Evolutionary conservation across 129 eudicot genomes (phyloP).

Genomic region (carrot (Daucus carota)): DNA sequence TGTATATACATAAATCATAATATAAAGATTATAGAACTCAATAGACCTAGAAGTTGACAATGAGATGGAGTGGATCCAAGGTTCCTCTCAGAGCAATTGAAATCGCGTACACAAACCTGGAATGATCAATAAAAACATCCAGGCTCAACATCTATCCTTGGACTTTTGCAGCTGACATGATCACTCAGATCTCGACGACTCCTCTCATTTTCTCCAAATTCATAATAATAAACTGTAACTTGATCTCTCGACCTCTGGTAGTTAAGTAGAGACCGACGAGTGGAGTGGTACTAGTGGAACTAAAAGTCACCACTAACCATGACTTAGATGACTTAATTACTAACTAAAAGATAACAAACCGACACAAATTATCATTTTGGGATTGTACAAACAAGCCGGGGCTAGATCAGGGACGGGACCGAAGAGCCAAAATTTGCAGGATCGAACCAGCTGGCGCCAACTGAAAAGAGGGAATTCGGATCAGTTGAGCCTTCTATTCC

Average conservation of each 20-base stretch:
- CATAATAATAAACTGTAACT: neutral
- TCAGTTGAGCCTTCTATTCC: slow-evolving; percentile 16
- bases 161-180: slow-evolving; percentile 46
- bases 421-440: slow-evolving; percentile 45
- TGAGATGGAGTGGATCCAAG: slow-evolving; percentile 28
- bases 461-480: neutral
- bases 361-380: neutral
- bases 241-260: neutral
- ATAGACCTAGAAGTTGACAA: neutral
- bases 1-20: slow-evolving; percentile 1
- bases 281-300: neutral
- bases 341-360: neutral
- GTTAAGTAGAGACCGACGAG: neutral
- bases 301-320: neutral
- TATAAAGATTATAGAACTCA: slow-evolving; percentile 7
- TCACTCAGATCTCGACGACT: slow-evolving; percentile 37
- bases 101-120: neutral
- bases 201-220: neutral
- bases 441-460: slow-evolving; percentile 35
- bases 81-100: slow-evolving; percentile 42
- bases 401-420: slow-evolving; percentile 47
- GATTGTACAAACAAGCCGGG: neutral
- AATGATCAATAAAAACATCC: neutral
- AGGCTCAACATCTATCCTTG: slow-evolving; percentile 14
- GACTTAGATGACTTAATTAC: neutral